A percentile compares a stretch with the other conserved stretches of the same genome.
Evolutionary conservation across 805 yeast genomes (phyloP).

Genomic region (Cyberlindnera suaveolens): DNA sequence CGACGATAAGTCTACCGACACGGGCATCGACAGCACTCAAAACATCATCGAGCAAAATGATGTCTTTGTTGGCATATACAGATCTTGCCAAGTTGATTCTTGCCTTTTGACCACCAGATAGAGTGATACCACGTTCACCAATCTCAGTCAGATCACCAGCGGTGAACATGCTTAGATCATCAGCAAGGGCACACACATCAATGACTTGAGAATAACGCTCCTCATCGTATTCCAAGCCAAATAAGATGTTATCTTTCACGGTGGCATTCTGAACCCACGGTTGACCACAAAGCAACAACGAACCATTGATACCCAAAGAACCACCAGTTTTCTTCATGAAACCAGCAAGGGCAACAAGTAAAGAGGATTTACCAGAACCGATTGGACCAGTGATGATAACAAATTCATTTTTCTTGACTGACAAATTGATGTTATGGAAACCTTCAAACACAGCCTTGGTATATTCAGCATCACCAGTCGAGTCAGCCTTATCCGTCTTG

Average conservation of each 20-base stretch:
- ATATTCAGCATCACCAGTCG: conserved; percentile 6
- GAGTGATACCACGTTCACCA: conserved; percentile 72
- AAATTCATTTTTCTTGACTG: conserved; percentile 37
- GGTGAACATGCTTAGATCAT: conserved; percentile 53
- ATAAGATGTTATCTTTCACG: conserved; percentile 57
- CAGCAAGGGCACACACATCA: conserved; percentile 51
- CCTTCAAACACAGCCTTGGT: conserved; percentile 10
- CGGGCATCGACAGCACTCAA: conserved; percentile 74
- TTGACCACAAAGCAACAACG: conserved; percentile 39
- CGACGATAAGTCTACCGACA: conserved; percentile 65
- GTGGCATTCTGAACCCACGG: conserved; percentile 81
- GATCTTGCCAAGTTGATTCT: conserved; percentile 67
- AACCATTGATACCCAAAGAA: conserved; percentile 40
- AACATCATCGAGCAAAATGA: conserved; percentile 65
- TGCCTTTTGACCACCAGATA: conserved; percentile 79
- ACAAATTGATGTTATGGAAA: conserved; percentile 9
- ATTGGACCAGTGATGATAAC: conserved; percentile 70
- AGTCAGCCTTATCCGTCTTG: conserved; percentile 5
- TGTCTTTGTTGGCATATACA: conserved; percentile 56
- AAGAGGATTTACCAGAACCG: conserved; percentile 73
- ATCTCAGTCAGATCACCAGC: conserved; percentile 68
- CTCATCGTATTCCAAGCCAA: conserved; percentile 48
- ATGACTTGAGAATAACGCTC: conserved; percentile 45
- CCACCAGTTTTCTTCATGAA: conserved; percentile 54
- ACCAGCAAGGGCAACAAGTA: conserved; percentile 62